phyloP scores from a whole-genome alignment of 139 green algal species.

The Zygnema circumcarinatum region DNA sequence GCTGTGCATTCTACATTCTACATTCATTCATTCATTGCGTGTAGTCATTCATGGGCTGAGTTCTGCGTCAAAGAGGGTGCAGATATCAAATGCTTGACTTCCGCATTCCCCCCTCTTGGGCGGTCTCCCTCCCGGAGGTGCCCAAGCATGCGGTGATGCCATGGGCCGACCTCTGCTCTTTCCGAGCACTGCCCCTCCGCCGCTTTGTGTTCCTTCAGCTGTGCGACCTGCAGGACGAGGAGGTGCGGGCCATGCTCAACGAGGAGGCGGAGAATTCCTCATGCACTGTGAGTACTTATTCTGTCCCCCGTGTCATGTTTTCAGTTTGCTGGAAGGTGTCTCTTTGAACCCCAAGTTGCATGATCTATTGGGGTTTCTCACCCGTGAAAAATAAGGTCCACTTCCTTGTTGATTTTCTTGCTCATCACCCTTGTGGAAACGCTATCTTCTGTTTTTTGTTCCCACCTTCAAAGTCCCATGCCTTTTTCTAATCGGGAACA shows the following conservation, averaged over 20 bases:
- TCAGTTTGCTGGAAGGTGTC: not conserved
- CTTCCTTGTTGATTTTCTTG: too few species aligned
- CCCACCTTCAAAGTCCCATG: too few species aligned
- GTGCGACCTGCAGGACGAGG: constrained; percentile 36
- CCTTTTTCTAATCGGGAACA: too few species aligned
- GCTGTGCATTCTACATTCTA: not conserved
- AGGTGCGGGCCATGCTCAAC: constrained; percentile 17
- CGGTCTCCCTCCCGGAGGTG: not conserved
- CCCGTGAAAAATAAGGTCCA: not conserved
- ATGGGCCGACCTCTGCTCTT: constrained; percentile 23
- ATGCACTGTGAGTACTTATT: constrained; percentile 25
- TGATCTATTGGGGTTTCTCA: not conserved
- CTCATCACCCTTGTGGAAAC: too few species aligned
- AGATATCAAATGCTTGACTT: constrained; percentile 53
- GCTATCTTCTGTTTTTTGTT: too few species aligned
- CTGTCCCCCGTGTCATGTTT: not conserved
- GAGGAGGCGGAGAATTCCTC: not conserved
- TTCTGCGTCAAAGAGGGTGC: constrained; percentile 1
- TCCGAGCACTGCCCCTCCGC: not conserved
- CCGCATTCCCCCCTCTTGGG: constrained; percentile 29
- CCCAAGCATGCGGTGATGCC: not conserved
- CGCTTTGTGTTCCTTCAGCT: constrained; percentile 39
- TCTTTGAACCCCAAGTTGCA: too few species aligned
- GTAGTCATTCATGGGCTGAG: too few species aligned
- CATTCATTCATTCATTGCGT: not conserved